A percentile compares a stretch with the other conserved stretches of the same genome.
Conservation (phyloP, 164 flowering plant genomes). For the Kingdonia uniflora region DNA sequence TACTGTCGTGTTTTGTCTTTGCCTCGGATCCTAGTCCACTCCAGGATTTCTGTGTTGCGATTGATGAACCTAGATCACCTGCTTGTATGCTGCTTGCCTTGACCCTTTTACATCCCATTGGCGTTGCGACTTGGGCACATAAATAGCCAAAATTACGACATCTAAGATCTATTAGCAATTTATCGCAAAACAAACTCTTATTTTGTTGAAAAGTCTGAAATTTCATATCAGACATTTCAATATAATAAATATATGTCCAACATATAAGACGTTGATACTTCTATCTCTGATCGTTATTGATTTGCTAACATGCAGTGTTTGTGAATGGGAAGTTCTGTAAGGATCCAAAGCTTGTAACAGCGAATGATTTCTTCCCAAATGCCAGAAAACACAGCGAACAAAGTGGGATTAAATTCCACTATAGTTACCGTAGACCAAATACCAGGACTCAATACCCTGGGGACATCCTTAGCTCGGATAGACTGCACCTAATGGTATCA, state of each 20-base stretch:
- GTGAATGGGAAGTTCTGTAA: conserved; percentile 3
- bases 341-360: not conserved
- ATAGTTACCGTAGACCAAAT: not conserved
- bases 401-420: not conserved
- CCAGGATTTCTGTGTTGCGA: conserved; percentile 3
- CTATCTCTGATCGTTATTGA: not conserved
- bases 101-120: no score
- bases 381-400: not conserved
- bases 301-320: not conserved
- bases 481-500: conserved; percentile 1
- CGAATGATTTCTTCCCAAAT: not conserved
- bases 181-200: no score
- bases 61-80: not conserved
- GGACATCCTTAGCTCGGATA: not conserved
- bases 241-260: no score
- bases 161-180: no score
- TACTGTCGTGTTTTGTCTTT: not conserved
- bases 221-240: no score
- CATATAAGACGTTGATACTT: no score
- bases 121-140: no score
- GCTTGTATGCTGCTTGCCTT: not conserved
- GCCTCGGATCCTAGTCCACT: conserved; percentile 4
- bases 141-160: no score
- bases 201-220: no score
- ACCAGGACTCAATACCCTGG: conserved; percentile 1